Evolutionary conservation across 2,329 filamentous ascomycete species (phyloP), one percentile per base, ranked within the genome.

Genomic region (Colletotrichum falcatum): DNA sequence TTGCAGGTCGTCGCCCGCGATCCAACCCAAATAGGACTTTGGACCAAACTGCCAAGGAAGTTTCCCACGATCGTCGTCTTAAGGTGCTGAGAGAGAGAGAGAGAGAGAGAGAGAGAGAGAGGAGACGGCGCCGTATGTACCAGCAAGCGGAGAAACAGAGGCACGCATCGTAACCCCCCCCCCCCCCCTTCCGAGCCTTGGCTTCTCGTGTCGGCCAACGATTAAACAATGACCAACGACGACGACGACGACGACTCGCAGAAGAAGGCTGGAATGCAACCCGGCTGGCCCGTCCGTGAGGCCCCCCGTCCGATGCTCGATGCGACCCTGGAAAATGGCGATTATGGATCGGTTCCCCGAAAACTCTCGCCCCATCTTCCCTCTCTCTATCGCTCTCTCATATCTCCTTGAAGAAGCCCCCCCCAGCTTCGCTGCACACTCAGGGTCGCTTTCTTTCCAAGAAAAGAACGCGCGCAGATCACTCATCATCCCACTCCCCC

Each of bases 401-500:
- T 2, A 2, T 33, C 30, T 33, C 30, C 33, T 9, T 35, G 12
- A 7, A 5, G 37, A 14, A 42, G n/a, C n/a, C n/a, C n/a, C n/a
- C 46, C 48, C 61, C 48, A 66, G 14, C 18, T 60, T 35, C n/a
- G 49, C 39, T 12, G 30, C 23, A 23, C 42, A 46, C 5, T n/a
- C 42, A n/a, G 28, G 26, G 35, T 44, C 7, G 42, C 42, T 46
- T 30, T 35, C 18, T n/a, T 51, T 58, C 56, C 56, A 70, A 61
- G 63, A 62, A 70, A 66, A 66, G 49, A 70, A 56, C 55, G 55
- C 30, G 55, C 26, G 66, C 54, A 44, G 37, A 58, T 28, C 42
- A 42, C 61, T 61, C 62, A 49, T 46, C 20, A 18, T 35, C n/a
- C 4, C 30, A 33, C 30, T 33, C 30, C 3, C 3, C 30, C 7